Conservation (phyloP, 345 rosid species). For the Viola odorata region DNA sequence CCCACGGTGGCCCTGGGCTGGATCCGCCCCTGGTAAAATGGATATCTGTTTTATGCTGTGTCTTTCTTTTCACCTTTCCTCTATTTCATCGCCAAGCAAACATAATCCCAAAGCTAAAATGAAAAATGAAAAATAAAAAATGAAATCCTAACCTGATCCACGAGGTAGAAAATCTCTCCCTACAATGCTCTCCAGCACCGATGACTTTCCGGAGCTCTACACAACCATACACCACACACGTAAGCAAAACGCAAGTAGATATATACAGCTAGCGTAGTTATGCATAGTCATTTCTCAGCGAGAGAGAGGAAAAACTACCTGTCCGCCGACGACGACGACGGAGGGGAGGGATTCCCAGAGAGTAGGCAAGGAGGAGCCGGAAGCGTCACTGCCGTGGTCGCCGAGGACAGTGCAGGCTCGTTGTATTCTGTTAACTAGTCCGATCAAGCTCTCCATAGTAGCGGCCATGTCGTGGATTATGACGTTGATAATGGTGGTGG, state of each 20-base stretch:
- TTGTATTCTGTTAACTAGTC: constrained; percentile 51
- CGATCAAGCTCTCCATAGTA: constrained; percentile 56
- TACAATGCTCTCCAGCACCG: constrained; percentile 66
- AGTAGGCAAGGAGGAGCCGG: constrained; percentile 38
- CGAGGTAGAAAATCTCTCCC: constrained; percentile 69
- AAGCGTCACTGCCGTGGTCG: constrained; percentile 36
- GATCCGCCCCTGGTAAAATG: too few species aligned
- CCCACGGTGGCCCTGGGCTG: too few species aligned
- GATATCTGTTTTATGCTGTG: too few species aligned
- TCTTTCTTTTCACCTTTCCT: too few species aligned
- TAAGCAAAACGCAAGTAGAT: too few species aligned
- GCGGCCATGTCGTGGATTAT: constrained; percentile 3
- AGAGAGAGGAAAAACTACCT: constrained; percentile 21
- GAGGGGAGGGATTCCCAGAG: constrained; percentile 79
- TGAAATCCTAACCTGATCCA: constrained; percentile 43
- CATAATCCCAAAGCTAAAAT: background rate
- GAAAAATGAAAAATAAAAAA: background rate
- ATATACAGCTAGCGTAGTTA: too few species aligned
- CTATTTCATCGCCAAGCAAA: background rate
- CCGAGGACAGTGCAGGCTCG: constrained; percentile 59
- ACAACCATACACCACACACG: background rate
- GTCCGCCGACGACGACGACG: constrained; percentile 61
- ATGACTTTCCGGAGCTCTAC: constrained; percentile 68
- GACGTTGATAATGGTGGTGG: background rate
- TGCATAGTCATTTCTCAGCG: too few species aligned